Percentiles rank a stretch among this genome's conserved stretches.
Evolutionary conservation across 805 yeast species (phyloP).

Genomic region (Barnettozyma pratensis): DNA sequence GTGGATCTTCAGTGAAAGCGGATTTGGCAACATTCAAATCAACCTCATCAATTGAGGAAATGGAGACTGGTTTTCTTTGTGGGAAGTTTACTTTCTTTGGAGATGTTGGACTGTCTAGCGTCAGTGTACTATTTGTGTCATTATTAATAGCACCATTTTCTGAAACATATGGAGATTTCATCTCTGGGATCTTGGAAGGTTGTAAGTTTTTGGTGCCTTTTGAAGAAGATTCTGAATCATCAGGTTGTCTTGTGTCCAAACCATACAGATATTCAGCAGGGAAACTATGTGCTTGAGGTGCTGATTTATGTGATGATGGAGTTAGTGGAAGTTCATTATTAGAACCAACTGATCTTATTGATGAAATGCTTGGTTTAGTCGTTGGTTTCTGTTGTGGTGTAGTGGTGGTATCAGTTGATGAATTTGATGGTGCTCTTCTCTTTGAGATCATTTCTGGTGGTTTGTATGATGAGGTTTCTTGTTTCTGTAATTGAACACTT

Average conservation of each 20-base stretch:
- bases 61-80: slow-evolving; percentile 19
- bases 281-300: slow-evolving; percentile 25
- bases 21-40: too few species aligned
- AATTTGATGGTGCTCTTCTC: slow-evolving; percentile 36
- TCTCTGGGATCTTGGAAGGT: slow-evolving; percentile 21
- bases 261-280: slow-evolving; percentile 24
- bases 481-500: neutral
- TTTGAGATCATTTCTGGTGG: slow-evolving; percentile 69
- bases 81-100: slow-evolving; percentile 10
- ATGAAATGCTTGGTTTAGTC: too few species aligned
- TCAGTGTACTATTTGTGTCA: neutral
- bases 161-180: slow-evolving; percentile 18
- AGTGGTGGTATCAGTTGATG: slow-evolving; percentile 1
- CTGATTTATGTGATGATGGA: slow-evolving; percentile 10
- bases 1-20: too few species aligned
- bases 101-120: slow-evolving; percentile 2
- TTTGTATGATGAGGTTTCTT: slow-evolving; percentile 25
- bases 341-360: slow-evolving; percentile 6
- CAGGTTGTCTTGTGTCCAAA: slow-evolving; percentile 13
- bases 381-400: too few species aligned
- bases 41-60: too few species aligned
- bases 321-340: neutral
- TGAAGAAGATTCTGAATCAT: neutral
- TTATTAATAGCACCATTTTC: neutral
- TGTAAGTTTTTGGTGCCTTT: slow-evolving; percentile 10